These are phyloP conservation scores for Trametes sp. DNA, from an alignment of 1,284 basidiomycete species.

Conservation along the genomic window DNA sequence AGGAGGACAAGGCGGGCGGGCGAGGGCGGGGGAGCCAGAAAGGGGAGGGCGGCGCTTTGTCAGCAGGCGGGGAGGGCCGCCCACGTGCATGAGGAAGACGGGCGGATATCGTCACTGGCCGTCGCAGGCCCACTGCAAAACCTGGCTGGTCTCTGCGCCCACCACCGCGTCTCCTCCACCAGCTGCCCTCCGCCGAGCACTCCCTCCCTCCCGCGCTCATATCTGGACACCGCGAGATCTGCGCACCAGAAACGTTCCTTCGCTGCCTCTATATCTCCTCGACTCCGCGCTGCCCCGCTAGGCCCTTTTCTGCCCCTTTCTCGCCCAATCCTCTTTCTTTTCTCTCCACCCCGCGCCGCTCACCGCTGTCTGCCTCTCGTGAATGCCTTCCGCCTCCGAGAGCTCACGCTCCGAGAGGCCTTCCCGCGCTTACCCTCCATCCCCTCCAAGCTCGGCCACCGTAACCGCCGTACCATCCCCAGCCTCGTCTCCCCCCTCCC, in stretches of 20 bases:
- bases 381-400: conserved; percentile 41
- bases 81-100: conserved; percentile 26
- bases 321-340: conserved; percentile 13
- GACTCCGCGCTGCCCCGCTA: background rate
- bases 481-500: conserved; percentile 27
- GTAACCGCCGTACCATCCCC: conserved; percentile 34
- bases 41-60: conserved; percentile 24
- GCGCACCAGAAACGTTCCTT: conserved; percentile 33
- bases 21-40: conserved; percentile 6
- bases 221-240: conserved; percentile 20
- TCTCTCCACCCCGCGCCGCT: conserved; percentile 22
- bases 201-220: background rate
- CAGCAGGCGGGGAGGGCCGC: conserved; percentile 23
- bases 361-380: conserved; percentile 35
- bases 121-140: conserved; percentile 22
- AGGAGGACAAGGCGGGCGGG: background rate
- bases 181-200: background rate
- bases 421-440: conserved; percentile 34
- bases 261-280: conserved; percentile 19
- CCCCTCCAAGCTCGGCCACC: conserved; percentile 35
- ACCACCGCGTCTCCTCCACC: background rate
- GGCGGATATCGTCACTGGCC: conserved; percentile 31
- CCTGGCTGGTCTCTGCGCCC: conserved; percentile 1
- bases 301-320: conserved; percentile 24
- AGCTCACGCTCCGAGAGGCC: conserved; percentile 38